phyloP scores from a whole-genome alignment of 441 rosid species.

The California macrophylla region DNA sequence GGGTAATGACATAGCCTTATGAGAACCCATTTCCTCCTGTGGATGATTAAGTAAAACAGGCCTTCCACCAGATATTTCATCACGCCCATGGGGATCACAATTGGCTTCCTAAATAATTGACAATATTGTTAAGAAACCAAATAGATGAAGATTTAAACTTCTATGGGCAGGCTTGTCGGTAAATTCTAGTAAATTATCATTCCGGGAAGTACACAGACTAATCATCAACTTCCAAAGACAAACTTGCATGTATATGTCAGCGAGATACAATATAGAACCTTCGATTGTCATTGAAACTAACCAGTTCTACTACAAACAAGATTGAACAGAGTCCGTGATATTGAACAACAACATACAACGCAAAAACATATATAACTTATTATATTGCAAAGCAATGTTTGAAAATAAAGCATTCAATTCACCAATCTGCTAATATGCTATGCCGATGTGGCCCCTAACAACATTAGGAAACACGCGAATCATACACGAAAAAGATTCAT shows the following conservation, averaged over 20 bases:
- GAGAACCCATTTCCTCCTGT: slow-evolving; percentile 53
- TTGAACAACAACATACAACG: neutral
- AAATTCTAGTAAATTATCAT: neutral
- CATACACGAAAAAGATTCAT: neutral
- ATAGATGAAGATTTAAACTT: neutral
- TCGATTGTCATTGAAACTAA: too few species aligned
- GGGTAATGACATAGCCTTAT: slow-evolving; percentile 86
- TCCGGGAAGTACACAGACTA: neutral
- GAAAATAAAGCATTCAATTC: neutral
- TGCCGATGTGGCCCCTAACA: too few species aligned
- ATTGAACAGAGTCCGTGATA: neutral
- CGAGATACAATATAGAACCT: too few species aligned
- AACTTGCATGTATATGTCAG: neutral
- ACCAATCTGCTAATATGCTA: too few species aligned
- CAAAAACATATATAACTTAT: too few species aligned
- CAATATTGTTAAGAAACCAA: slow-evolving; percentile 10
- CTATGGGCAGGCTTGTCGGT: neutral
- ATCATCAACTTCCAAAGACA: neutral
- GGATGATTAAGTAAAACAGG: slow-evolving; percentile 44
- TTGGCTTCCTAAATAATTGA: slow-evolving; percentile 41
- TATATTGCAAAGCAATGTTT: neutral
- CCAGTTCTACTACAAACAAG: too few species aligned
- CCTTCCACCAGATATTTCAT: slow-evolving; percentile 56
- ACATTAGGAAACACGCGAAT: neutral
- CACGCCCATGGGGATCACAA: slow-evolving; percentile 44